These are phyloP conservation scores for Lyophyllum shimeji DNA, from an alignment of 768 basidiomycete species.

Conservation along the genomic window DNA sequence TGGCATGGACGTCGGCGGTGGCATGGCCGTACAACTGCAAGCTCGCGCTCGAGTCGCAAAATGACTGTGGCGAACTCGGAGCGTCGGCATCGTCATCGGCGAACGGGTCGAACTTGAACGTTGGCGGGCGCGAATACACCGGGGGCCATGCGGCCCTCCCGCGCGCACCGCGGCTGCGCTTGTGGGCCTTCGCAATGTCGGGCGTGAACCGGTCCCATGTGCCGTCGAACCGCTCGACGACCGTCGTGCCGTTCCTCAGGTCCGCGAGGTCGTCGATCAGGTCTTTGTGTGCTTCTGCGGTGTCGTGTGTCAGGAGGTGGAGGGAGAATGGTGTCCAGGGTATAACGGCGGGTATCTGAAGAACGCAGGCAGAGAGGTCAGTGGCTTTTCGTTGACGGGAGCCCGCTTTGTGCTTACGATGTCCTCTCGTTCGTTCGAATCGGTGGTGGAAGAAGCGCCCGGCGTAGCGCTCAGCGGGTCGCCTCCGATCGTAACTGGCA, in stretches of 20 bases:
- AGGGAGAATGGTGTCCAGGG: background rate
- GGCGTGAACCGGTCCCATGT: background rate
- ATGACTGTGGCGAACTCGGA: background rate
- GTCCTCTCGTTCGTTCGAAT: background rate
- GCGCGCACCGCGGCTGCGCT: background rate
- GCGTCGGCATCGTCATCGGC: background rate
- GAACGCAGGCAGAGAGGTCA: background rate
- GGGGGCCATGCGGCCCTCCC: background rate
- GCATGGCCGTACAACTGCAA: background rate
- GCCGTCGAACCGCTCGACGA: background rate
- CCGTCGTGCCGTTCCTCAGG: constrained; percentile 1
- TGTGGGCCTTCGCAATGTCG: background rate
- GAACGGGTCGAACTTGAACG: background rate
- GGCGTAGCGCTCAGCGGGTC: background rate
- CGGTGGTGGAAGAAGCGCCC: background rate
- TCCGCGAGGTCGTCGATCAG: constrained; percentile 5
- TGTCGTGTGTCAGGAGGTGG: background rate
- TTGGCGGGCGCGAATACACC: background rate
- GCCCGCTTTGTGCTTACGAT: background rate
- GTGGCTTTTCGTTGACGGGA: background rate
- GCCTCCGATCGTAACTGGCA: background rate
- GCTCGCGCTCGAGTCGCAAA: background rate
- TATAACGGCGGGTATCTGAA: background rate
- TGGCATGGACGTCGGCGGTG: background rate
- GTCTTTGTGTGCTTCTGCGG: background rate